These are phyloP conservation scores for Boletus fagicola DNA, from an alignment of 768 basidiomycete species.

Conservation along the genomic window DNA sequence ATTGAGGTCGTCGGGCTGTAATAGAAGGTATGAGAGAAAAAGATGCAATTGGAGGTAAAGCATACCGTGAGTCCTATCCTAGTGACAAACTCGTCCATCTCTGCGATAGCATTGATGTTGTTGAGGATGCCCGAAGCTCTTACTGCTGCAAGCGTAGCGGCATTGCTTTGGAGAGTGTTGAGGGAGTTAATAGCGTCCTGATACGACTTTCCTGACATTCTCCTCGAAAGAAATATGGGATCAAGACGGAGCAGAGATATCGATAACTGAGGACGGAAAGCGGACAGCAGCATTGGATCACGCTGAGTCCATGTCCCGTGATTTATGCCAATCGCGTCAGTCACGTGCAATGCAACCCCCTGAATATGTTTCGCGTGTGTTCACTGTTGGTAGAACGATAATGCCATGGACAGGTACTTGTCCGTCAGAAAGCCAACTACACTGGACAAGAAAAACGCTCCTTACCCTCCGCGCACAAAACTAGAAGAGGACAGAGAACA, in stretches of 20 bases:
- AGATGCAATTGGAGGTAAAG: constrained; percentile 3
- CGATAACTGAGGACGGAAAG: constrained; percentile 5
- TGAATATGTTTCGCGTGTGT: background rate
- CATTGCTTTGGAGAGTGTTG: constrained; percentile 89
- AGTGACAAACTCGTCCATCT: constrained; percentile 87
- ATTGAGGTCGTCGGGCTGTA: constrained; percentile 80
- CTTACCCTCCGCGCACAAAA: constrained; percentile 14
- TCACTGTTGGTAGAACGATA: background rate
- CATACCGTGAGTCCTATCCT: constrained; percentile 85
- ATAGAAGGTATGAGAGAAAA: constrained; percentile 12
- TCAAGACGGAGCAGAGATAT: constrained; percentile 2
- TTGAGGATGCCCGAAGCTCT: constrained; percentile 64
- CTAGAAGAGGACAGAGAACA: constrained; percentile 18
- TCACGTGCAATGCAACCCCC: constrained; percentile 16
- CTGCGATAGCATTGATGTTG: constrained; percentile 63
- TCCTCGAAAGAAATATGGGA: constrained; percentile 23
- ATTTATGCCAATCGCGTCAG: background rate
- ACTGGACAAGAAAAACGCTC: constrained; percentile 3
- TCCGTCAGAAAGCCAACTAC: constrained; percentile 22
- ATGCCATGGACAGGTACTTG: constrained; percentile 30
- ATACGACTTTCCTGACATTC: constrained; percentile 60
- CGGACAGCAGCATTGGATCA: constrained; percentile 11
- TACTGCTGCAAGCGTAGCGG: constrained; percentile 83
- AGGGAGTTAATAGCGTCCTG: constrained; percentile 69
- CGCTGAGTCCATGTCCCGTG: background rate